Base-by-base conservation (phyloP, 768 basidiomycete species). In the Cystofilobasidium ferigula region DNA sequence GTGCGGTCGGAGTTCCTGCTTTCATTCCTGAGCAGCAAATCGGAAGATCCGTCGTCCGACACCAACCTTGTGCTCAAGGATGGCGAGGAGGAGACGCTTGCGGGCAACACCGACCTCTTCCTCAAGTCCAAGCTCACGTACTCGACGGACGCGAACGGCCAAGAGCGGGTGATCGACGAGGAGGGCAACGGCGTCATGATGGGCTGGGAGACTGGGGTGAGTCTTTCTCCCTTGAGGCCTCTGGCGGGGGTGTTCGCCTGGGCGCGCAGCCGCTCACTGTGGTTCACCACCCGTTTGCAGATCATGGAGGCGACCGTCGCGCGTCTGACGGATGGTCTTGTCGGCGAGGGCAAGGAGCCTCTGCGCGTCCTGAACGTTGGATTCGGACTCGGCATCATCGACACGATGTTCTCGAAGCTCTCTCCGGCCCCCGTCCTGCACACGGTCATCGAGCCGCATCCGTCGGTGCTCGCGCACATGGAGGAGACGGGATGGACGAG, bases 131-230 rank as follows among this genome's bases (percentile, higher is more conserved):
- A 78, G 61, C 77, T 98, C 45, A 79, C 79, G 42, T 98, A 84
- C 75, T 81, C 79, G 13, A 79, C 76, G 38, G 91, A 94, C 73
- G 78, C 81, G 36, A 75, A 81, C 40, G 89, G 87, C 1, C 89
- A 92, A 74, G 86, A 90, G 58, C 82, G 95, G 26, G 95, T 92
- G 69, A 76, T 88, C 18, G 84, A 83, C 34, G 79, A 76, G 9
- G 85, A 86, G 69, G 86, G 91, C 67, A 82, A 93, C n/a, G 90
- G 91, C 16, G 94, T 99, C 7, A 99, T 99, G 95, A 99, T 99
- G 95, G 90, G 92, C 1, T 99, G 95, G 95, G 95, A 99, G 75
- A 77, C 78, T 53, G 69, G 62, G 32, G 51, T 54, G 18, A 3
- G 51, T 54, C 56, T 45, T 47, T 38, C 24, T 40, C 58, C 30